Evolutionary conservation across 768 basidiomycete species (phyloP), one percentile per base, ranked within the genome.

Genomic region (Coprinellus micaceus): DNA sequence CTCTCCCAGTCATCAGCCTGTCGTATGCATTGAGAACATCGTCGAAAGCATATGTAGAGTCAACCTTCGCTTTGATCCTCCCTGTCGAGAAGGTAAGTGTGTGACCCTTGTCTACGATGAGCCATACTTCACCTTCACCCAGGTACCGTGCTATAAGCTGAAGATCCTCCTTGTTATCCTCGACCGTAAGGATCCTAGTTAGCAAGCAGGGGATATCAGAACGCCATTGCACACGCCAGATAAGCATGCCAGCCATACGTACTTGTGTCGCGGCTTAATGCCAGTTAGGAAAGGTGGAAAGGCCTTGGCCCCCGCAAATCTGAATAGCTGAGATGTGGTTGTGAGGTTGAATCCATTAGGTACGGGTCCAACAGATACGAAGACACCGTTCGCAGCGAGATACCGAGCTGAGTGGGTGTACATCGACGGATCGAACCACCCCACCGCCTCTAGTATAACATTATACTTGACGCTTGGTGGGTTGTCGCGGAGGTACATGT

Each of bases 11-110:
- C 77, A 84, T 72, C 7, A 86, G 64, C 50, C 77, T 73, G 12
- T 85, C 83, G 63, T 86, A 91, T 0, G 88, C 89, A 55, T 80
- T 69, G 52, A 80, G 65, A 2, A 68, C 81, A 4, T 87, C 82
- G 30, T 80, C 75, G 49, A 88, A 88, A 2, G 65, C 68, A 55
- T 74, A 79, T 0, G 82, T 78, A 0, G 83, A 85, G 64, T 90
- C 88, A 3, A 89, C 74, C 0, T 77, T 62, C 0, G 82, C 73
- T 57, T 76, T 81, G 7, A 89, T 64, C 54, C 75, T 75, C 21
- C 81, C 80, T 84, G 54, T 10, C 15, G 46, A 49, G 3, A 37
- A 13, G 2, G 17, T 26, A 5, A 26, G 24, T 26, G 15, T 2
- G 24, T 13, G 28, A 46, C 13, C 22, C 21, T 10, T 2, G 17